phyloP scores from a whole-genome alignment of 805 yeast genomes.

The Lachancea thermotolerans region DNA sequence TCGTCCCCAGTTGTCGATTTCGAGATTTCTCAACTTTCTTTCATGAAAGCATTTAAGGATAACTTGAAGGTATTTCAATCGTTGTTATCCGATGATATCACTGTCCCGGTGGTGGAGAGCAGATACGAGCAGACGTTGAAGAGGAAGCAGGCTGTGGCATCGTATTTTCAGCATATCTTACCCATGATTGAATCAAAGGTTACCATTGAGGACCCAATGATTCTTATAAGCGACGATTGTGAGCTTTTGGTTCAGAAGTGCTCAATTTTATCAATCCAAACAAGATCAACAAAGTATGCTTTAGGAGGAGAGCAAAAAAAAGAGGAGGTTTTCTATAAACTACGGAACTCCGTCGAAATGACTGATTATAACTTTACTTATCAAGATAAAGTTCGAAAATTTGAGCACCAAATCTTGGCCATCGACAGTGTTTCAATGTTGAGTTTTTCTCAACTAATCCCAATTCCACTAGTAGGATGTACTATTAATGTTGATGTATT shows the following conservation, averaged over 20 bases:
- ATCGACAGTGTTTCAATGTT: constrained; percentile 19
- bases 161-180: constrained; percentile 23
- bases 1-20: constrained; percentile 42
- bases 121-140: constrained; percentile 3
- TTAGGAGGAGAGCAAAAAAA: constrained; percentile 5
- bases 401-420: constrained; percentile 17
- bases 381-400: constrained; percentile 12
- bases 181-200: constrained; percentile 33
- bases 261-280: constrained; percentile 21
- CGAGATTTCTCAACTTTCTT: constrained; percentile 35
- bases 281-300: constrained; percentile 17
- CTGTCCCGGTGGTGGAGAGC: constrained; percentile 4
- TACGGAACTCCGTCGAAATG: constrained; percentile 17
- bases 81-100: constrained; percentile 11
- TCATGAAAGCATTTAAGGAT: constrained; percentile 28
- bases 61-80: constrained; percentile 25
- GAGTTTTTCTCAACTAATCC: constrained; percentile 20
- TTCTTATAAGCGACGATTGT: constrained; percentile 29
- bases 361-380: constrained; percentile 21
- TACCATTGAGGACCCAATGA: constrained; percentile 35
- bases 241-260: constrained; percentile 29
- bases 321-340: constrained; percentile 15
- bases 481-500: constrained; percentile 21
- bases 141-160: constrained; percentile 8
- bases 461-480: constrained; percentile 14